Conservation (phyloP, 2,329 filamentous ascomycete genomes). For the Chrysoporthe puriensis region DNA sequence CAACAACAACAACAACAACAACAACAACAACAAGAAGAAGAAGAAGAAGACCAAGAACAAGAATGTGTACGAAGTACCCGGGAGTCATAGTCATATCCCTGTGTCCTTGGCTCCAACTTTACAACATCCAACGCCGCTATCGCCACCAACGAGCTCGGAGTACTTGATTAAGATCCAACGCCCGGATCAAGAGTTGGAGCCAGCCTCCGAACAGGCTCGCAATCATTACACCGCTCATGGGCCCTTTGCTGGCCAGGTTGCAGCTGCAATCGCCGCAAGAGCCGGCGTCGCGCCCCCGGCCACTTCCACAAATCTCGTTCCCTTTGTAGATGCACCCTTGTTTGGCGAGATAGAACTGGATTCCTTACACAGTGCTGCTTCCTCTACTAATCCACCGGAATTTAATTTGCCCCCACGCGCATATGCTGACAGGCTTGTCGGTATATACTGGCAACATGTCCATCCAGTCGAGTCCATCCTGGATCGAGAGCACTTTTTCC, state of each 20-base stretch:
- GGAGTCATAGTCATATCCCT: constrained; percentile 31
- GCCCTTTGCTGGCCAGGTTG: not conserved
- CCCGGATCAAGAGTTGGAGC: not conserved
- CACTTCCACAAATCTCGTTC: constrained; percentile 6
- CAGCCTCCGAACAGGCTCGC: not conserved
- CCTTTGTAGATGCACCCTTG: not conserved
- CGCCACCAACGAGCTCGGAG: not conserved
- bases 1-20: not conserved
- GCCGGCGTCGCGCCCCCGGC: constrained; percentile 1
- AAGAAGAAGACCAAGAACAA: not conserved
- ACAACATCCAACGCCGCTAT: not conserved
- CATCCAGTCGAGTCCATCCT: constrained; percentile 52
- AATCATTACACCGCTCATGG: not conserved
- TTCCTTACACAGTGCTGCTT: not conserved
- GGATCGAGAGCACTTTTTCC: constrained; percentile 42
- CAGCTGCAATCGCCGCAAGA: not conserved
- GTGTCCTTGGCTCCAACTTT: not conserved
- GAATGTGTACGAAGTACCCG: not conserved
- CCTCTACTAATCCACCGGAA: constrained; percentile 24
- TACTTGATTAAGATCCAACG: not conserved
- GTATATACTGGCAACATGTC: constrained; percentile 51
- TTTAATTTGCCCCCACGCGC: constrained; percentile 50
- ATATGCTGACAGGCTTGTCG: constrained; percentile 49
- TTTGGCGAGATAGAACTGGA: constrained; percentile 10
- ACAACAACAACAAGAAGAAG: too few relatives aligned